Base-by-base conservation (phyloP, 495 filamentous ascomycete species). In the Sabuloglossum arenarium region DNA sequence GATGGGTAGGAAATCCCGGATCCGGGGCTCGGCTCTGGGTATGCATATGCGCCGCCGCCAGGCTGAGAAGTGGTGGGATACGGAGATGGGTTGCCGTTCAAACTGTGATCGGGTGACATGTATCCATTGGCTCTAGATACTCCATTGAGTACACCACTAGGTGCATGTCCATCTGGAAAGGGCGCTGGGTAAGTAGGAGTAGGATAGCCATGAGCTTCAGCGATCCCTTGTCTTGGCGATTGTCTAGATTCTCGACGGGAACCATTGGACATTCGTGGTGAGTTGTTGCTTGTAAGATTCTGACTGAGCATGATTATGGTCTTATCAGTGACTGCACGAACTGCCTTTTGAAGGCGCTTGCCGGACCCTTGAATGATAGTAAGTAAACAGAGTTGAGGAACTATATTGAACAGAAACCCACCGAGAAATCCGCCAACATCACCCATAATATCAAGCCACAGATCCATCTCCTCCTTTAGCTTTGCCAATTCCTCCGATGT, bases 381-480 rank as follows among this genome's bases (percentile, higher is more conserved):
- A 21, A 55, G 53, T 9, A 55, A 43, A 55, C n/a, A 34, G 42
- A 58, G 0, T 19, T 9, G 9, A 25, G 34, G 12, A 37, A 14
- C 24, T 25, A 25, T 3, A 6, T 25, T 31, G 9, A 28, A 28
- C 9, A 34, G 16, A 10, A 8, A 68, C 73, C 60, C 71, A 84
- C 81, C 81, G 29, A 86, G 66, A 21, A 84, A 66, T 37, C 66
- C 67, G 28, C 80, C 82, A 56, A 79, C 74, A 50, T 85, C 80
- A 11, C 70, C 72, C 60, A 90, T 75, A 45, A 88, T 75, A 16
- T 69, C 72, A 32, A 85, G 68, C 80, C 84, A 88, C 3, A 70
- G 60, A 14, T 73, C 69, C 84, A 88, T 85, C 55, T 90, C 83
- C 24, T 68, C 65, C 59, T 73, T 71, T 34, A 89, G 69, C 12